Evolutionary conservation across 768 basidiomycete species (phyloP).

Genomic region (Mycena olivaceomarginata): DNA sequence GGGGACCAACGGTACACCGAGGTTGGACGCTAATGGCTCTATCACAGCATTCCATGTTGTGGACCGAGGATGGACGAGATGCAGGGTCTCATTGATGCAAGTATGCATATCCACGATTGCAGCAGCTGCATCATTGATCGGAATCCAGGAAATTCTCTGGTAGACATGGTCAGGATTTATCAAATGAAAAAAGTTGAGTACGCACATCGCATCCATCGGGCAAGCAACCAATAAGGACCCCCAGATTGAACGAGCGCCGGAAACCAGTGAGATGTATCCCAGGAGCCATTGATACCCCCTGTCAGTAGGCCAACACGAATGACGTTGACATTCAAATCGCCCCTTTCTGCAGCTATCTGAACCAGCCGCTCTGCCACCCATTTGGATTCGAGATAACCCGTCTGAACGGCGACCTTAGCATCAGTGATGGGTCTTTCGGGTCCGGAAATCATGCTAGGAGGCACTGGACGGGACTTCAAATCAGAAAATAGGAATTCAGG

Average conservation of each 20-base stretch:
- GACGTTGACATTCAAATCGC: slow-evolving; percentile 13
- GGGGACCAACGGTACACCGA: slow-evolving; percentile 53
- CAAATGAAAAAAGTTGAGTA: not conserved
- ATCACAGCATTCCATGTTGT: slow-evolving; percentile 49
- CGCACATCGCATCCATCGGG: slow-evolving; percentile 30
- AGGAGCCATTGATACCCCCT: slow-evolving; percentile 16
- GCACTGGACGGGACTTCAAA: not conserved
- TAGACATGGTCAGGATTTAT: not conserved
- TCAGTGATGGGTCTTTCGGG: slow-evolving; percentile 32
- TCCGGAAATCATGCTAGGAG: not conserved
- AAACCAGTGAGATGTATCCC: slow-evolving; percentile 28
- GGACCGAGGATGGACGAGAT: slow-evolving; percentile 57
- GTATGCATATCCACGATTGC: slow-evolving; percentile 53
- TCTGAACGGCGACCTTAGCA: slow-evolving; percentile 37
- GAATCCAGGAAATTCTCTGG: slow-evolving; percentile 34
- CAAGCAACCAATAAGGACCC: slow-evolving; percentile 18
- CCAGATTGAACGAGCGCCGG: slow-evolving; percentile 19
- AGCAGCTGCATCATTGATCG: slow-evolving; percentile 47
- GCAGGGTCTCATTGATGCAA: slow-evolving; percentile 42
- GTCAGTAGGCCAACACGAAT: slow-evolving; percentile 32
- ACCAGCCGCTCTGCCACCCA: slow-evolving; percentile 53
- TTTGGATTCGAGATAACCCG: slow-evolving; percentile 54
- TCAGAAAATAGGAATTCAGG: not conserved
- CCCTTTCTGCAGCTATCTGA: slow-evolving; percentile 6
- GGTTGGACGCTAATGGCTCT: slow-evolving; percentile 38